Evolutionary conservation across 176 grass and related monocot species (phyloP), one percentile per base, ranked within the genome.

Genomic region (Oryza rufipogon): DNA sequence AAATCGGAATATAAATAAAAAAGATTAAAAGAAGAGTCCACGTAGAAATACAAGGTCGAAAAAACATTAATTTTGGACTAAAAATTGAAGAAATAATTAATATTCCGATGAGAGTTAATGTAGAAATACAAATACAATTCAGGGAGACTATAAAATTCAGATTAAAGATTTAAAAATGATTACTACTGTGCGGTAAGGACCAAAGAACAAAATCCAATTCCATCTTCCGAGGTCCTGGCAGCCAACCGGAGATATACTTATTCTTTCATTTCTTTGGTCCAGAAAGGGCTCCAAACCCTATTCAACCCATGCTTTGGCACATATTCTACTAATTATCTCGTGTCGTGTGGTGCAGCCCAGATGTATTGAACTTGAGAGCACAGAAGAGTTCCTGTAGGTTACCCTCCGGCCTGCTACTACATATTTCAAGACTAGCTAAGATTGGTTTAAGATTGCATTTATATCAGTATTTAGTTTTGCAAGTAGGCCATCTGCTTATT

Each of bases 271-370:
- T 38, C 36, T 38, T 38, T 38, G 71, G 87, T 81, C 82, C 77
- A 52, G 1, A 61, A 44, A 81, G 67, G 2, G 30, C 64, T 52
- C 11, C 20, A 69, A 19, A 77, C 71, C 71, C 52, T 75, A 39
- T 52, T 13, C 28, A 69, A 19, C 82, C 64, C 71, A 70, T 75
- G 70, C 82, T 85, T 75, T 71, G 44, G 87, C 30, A 89, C 71
- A 85, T 89, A 85, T 85, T 84, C 87, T 51, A 19, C 70, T 38
- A 47, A 75, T n/a, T n/a, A n/a, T 70, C 70, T 81, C 70, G 41
- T 25, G 38, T 81, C 70, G 41, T 25, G 38, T 85, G 70, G 26
- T 23, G 30, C 28, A 70, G 78, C 70, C 71, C 42, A 85, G 44
- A 51, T 63, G 28, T 70, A 71, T 44, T 64, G n/a, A 66, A 80